Evolutionary conservation across 768 basidiomycete species (phyloP).

Genomic region (Boletellus ananas): DNA sequence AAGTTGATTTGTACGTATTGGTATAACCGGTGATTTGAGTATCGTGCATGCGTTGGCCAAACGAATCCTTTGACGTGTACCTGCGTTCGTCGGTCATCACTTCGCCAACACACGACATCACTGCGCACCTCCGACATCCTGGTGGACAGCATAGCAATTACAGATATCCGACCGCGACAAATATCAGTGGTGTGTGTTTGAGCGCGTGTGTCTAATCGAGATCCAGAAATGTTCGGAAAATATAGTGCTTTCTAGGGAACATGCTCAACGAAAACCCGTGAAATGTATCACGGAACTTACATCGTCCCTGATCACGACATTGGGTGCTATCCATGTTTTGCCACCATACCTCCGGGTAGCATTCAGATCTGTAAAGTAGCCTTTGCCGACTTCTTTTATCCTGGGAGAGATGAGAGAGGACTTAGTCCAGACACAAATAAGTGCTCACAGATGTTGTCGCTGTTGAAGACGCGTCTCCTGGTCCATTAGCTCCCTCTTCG

Average conservation of each 20-base stretch:
- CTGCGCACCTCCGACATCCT: conserved; percentile 76
- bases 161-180: conserved; percentile 69
- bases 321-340: conserved; percentile 93
- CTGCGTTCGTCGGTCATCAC: conserved; percentile 35
- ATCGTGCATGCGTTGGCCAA: conserved; percentile 50
- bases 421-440: neutral
- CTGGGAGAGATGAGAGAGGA: conserved; percentile 30
- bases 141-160: conserved; percentile 81
- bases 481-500: conserved; percentile 66
- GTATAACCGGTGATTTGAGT: conserved; percentile 53
- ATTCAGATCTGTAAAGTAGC: conserved; percentile 87
- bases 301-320: conserved; percentile 84
- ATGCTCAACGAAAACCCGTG: neutral
- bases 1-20: conserved; percentile 85
- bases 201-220: conserved; percentile 51
- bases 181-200: conserved; percentile 74
- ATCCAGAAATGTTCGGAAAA: conserved; percentile 83
- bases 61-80: conserved; percentile 75
- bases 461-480: conserved; percentile 67
- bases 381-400: conserved; percentile 63
- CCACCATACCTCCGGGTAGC: conserved; percentile 80
- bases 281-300: conserved; percentile 44
- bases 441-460: conserved; percentile 53
- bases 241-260: conserved; percentile 77
- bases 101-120: neutral